phyloP scores from a whole-genome alignment of 139 green algal genomes.

The Chlamydomonas urium region DNA sequence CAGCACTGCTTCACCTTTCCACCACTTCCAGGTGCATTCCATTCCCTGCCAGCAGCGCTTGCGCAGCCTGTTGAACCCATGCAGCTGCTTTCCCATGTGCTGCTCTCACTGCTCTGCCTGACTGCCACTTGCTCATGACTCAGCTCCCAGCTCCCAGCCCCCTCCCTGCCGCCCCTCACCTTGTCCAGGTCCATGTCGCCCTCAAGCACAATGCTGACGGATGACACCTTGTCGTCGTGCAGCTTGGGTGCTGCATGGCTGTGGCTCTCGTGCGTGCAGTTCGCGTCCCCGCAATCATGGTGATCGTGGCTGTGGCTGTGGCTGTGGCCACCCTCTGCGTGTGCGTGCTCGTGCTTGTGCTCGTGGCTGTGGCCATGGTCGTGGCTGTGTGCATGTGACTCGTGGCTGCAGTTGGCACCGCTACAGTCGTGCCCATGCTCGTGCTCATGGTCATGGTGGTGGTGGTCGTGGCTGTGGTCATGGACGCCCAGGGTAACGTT shows the following conservation, averaged over 20 bases:
- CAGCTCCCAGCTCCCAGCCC: not conserved
- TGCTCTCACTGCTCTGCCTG: too few species aligned
- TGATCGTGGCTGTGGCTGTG: slow-evolving; percentile 26
- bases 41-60: too few species aligned
- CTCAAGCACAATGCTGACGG: slow-evolving; percentile 72
- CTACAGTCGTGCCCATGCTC: slow-evolving; percentile 19
- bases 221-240: slow-evolving; percentile 55
- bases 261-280: slow-evolving; percentile 28
- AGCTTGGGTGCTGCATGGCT: slow-evolving; percentile 23
- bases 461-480: slow-evolving; percentile 13
- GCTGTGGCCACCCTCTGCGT: slow-evolving; percentile 26
- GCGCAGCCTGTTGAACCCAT: too few species aligned
- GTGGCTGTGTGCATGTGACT: slow-evolving; percentile 10
- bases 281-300: slow-evolving; percentile 6
- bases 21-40: too few species aligned
- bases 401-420: slow-evolving; percentile 7
- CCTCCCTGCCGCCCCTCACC: too few species aligned
- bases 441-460: slow-evolving; percentile 24
- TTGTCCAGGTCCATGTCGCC: slow-evolving; percentile 92
- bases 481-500: slow-evolving; percentile 17
- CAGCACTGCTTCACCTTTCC: too few species aligned
- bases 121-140: not conserved
- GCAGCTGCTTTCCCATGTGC: too few species aligned
- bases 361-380: slow-evolving; percentile 22
- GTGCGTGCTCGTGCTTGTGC: slow-evolving; percentile 26